Evolutionary conservation across 176 grass and related monocot species (phyloP).

Genomic region (Luzula sylvatica): DNA sequence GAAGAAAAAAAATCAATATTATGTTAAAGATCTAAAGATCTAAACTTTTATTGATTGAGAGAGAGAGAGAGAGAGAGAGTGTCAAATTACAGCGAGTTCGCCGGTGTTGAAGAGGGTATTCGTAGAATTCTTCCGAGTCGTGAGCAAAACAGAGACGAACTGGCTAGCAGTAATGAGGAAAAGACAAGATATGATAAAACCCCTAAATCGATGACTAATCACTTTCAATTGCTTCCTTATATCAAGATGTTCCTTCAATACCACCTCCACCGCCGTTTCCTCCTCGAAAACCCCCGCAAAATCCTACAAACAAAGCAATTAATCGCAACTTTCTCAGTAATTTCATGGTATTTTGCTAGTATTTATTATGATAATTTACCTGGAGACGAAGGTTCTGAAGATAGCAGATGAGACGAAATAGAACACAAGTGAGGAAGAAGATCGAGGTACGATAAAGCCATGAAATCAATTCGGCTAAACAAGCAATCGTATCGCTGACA

Average conservation of each 20-base stretch:
- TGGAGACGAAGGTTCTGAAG: slow-evolving; percentile 72
- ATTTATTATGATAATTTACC: slow-evolving; percentile 1
- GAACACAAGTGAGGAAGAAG: slow-evolving; percentile 82
- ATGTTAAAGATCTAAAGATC: no score
- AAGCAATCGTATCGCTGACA: slow-evolving; percentile 37
- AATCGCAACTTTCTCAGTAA: not conserved
- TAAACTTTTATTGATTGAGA: no score
- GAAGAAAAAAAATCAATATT: not conserved
- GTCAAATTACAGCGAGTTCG: slow-evolving; percentile 56
- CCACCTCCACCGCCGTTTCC: slow-evolving; percentile 23
- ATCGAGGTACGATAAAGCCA: slow-evolving; percentile 89
- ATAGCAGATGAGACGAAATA: slow-evolving; percentile 86
- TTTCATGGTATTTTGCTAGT: no score
- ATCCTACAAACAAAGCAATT: slow-evolving; percentile 29
- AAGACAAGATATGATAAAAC: slow-evolving; percentile 59
- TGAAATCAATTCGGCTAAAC: slow-evolving; percentile 50
- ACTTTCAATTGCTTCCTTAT: slow-evolving; percentile 86
- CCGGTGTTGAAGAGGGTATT: slow-evolving; percentile 73
- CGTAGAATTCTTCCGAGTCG: slow-evolving; percentile 47
- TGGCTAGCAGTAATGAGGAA: slow-evolving; percentile 72
- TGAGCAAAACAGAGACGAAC: slow-evolving; percentile 71
- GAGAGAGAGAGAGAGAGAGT: slow-evolving; percentile 1
- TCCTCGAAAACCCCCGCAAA: slow-evolving; percentile 52
- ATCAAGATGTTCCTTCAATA: slow-evolving; percentile 78
- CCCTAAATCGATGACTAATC: slow-evolving; percentile 70